These are phyloP conservation scores for Silene coronaria DNA, from an alignment of 179 eudicot genomes.

Conservation along the genomic window DNA sequence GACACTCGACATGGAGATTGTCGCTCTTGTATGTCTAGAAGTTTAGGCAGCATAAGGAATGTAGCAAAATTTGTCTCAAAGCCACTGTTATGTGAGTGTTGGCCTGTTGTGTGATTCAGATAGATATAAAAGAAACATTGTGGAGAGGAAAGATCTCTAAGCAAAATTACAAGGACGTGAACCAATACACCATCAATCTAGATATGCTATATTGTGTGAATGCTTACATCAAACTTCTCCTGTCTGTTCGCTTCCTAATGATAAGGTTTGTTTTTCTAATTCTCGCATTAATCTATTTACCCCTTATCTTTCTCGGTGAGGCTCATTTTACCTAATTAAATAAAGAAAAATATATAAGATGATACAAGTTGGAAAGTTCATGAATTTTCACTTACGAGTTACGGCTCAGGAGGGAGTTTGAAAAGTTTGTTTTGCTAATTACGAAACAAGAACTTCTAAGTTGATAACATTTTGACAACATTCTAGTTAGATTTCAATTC, in stretches of 20 bases:
- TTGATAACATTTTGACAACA: not conserved
- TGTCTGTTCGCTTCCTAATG: too few relatives aligned
- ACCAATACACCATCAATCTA: not conserved
- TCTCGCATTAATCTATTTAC: too few relatives aligned
- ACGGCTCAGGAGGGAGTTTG: not conserved
- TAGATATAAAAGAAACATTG: slow-evolving; percentile 8
- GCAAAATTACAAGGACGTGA: slow-evolving; percentile 16
- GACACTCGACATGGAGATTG: not conserved
- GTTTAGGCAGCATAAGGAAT: slow-evolving; percentile 14
- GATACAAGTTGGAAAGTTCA: not conserved
- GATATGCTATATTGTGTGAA: not conserved
- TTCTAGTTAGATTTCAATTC: not conserved
- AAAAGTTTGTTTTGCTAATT: too few relatives aligned
- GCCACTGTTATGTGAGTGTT: not conserved
- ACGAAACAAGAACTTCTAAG: too few relatives aligned
- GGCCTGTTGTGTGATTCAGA: not conserved
- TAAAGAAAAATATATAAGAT: too few relatives aligned
- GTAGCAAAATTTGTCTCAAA: slow-evolving; percentile 2
- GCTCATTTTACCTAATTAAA: not conserved
- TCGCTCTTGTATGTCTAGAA: slow-evolving; percentile 15
- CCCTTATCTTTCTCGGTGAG: not conserved
- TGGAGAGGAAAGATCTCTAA: slow-evolving; percentile 7
- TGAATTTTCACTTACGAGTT: too few relatives aligned
- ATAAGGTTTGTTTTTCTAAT: too few relatives aligned
- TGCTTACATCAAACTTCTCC: too few relatives aligned